Evolutionary conservation across 306 rosid genomes (phyloP), one percentile per base, ranked within the genome.

Genomic region (Cyamopsis tetragonoloba): DNA sequence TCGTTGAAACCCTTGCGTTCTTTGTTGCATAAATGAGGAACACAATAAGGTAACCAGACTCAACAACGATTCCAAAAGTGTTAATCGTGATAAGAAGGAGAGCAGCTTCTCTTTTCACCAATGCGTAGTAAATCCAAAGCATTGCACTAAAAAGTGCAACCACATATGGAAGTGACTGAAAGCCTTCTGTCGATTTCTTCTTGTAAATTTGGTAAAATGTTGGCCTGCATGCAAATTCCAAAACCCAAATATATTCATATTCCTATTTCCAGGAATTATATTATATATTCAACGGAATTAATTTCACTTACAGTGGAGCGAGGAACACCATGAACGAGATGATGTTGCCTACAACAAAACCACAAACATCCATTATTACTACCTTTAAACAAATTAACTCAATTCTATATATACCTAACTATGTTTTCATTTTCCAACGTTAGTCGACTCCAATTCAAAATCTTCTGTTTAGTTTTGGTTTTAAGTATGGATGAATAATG

Each of bases 41-140:
- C 1, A 88, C 10, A 35, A 70, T 10, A 6, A 95, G 74, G 80
- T 90, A 90, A 63, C 49, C 3, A 0, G 89, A 8, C 57, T 95
- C 99, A 6, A 90, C 82, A 23, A 95, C 73, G 59, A 85, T 75
- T 12, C 99, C 99, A 64, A 86, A 76, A 2, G 87, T 82, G 87
- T 95, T 95, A 76, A 95, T 86, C 66, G 99, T 88, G 77, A 90
- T 83, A 61, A 95, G 92, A 69, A 95, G 88, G 35, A 90, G 85
- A 32, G 80, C 79, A 13, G 87, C 66, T 10, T 85, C 88, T 18
- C 49, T 50, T 43, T 95, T 90, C 12, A 88, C 82, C 42, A 86
- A 53, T 3, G 95, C 99, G 2, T 95, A 95, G 86, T 90, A 95
- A 42, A 95, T 83, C 95, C 92, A 88, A 44, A 90, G 83, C 96